phyloP scores from a whole-genome alignment of 2,329 filamentous ascomycete species.

The Trichophyton benhamiae region DNA sequence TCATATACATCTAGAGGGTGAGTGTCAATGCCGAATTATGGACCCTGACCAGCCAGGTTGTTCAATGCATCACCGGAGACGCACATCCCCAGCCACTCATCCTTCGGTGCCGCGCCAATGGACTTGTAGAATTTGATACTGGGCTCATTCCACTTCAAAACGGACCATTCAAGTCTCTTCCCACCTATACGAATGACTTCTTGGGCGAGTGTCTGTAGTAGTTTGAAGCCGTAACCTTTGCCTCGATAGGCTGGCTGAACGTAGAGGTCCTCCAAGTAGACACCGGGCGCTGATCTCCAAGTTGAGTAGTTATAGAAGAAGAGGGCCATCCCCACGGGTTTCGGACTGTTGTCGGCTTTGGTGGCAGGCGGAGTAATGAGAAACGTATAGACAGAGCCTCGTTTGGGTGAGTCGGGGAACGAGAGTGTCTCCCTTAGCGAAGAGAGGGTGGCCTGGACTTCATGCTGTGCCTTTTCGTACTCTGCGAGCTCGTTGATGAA shows the following conservation, averaged over 20 bases:
- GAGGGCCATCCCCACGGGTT: constrained; percentile 63
- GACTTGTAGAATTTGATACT: constrained; percentile 71
- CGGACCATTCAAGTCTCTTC: constrained; percentile 74
- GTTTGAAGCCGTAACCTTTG: constrained; percentile 63
- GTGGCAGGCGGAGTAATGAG: constrained; percentile 46
- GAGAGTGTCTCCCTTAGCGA: constrained; percentile 64
- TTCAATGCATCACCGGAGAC: constrained; percentile 35
- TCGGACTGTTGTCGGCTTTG: constrained; percentile 27
- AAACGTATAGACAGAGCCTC: constrained; percentile 61
- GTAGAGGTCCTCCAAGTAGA: constrained; percentile 91
- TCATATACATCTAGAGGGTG: too few species aligned
- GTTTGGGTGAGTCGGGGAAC: constrained; percentile 48
- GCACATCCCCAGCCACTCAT: constrained; percentile 41
- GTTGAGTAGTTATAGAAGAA: constrained; percentile 96
- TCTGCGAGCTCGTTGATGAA: constrained; percentile 76
- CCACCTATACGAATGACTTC: constrained; percentile 63
- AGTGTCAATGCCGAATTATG: constrained; percentile 5
- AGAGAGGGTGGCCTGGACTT: constrained; percentile 66
- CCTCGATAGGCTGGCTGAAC: constrained; percentile 59
- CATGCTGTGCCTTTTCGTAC: constrained; percentile 67
- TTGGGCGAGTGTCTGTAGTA: constrained; percentile 65
- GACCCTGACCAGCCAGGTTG: constrained; percentile 27
- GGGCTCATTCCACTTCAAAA: constrained; percentile 84
- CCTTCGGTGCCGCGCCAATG: constrained; percentile 34
- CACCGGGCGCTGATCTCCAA: constrained; percentile 74